These are phyloP conservation scores for Solanum dulcamara DNA, from an alignment of 257 asterid genomes.

Conservation along the genomic window DNA sequence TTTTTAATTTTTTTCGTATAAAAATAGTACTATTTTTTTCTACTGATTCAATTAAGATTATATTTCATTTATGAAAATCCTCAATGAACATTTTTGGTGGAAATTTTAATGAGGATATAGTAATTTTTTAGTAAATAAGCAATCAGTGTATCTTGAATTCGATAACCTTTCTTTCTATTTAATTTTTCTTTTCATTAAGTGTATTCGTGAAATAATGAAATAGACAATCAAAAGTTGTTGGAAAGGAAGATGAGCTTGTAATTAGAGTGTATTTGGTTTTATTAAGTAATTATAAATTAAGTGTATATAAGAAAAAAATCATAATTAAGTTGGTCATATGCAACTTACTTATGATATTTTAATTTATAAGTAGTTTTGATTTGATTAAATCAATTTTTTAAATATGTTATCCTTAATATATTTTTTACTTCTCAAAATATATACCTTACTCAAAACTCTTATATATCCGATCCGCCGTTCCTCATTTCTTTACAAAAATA, in stretches of 20 bases:
- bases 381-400: too few species aligned
- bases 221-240: background rate
- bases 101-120: too few species aligned
- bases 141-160: background rate
- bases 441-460: too few species aligned
- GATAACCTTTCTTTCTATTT: background rate
- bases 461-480: background rate
- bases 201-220: background rate
- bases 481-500: background rate
- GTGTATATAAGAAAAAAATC: background rate
- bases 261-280: background rate
- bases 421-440: background rate
- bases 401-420: too few species aligned
- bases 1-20: too few species aligned
- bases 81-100: too few species aligned
- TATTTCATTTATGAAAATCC: too few species aligned
- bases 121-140: background rate
- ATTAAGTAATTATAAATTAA: background rate
- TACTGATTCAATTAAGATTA: too few species aligned
- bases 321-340: background rate
- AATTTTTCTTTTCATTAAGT: background rate
- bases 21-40: too few species aligned
- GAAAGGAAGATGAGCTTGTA: background rate
- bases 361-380: too few species aligned
- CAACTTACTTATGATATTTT: background rate